These are phyloP conservation scores for Termitomyces heimii DNA, from an alignment of 768 basidiomycete species.

Conservation along the genomic window DNA sequence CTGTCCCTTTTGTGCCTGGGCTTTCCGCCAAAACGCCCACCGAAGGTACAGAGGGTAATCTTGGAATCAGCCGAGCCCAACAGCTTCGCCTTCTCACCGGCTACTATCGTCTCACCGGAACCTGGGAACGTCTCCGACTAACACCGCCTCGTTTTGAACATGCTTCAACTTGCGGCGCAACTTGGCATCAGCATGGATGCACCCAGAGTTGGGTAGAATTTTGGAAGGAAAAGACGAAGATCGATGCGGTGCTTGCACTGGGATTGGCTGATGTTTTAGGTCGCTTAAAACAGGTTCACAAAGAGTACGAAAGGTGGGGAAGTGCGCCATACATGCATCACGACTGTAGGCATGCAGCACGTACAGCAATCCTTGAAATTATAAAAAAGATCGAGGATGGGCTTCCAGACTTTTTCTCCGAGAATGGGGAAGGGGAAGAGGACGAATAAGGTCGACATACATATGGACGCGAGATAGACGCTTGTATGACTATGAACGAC, in stretches of 20 bases:
- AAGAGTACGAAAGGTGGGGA: conserved; percentile 68
- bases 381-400: conserved; percentile 53
- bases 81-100: conserved; percentile 63
- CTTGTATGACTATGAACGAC: no score
- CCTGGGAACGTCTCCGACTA: conserved; percentile 60
- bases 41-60: conserved; percentile 34
- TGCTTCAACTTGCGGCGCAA: conserved; percentile 53
- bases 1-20: background rate
- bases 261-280: conserved; percentile 66
- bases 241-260: conserved; percentile 52
- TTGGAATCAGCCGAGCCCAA: conserved; percentile 52
- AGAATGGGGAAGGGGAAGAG: conserved; percentile 16
- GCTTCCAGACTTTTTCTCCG: conserved; percentile 58
- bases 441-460: background rate
- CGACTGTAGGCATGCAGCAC: conserved; percentile 59
- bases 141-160: conserved; percentile 62
- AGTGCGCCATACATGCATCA: conserved; percentile 76
- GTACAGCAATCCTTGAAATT: conserved; percentile 47
- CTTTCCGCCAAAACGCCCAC: background rate
- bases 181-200: conserved; percentile 71
- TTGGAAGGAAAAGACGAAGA: conserved; percentile 70
- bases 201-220: conserved; percentile 72
- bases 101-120: conserved; percentile 59
- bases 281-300: conserved; percentile 52
- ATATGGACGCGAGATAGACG: background rate